A percentile compares a stretch with the other conserved stretches of the same genome.
Conservation (phyloP, 2,329 filamentous ascomycete genomes). For the Cercospora brassicicola region DNA sequence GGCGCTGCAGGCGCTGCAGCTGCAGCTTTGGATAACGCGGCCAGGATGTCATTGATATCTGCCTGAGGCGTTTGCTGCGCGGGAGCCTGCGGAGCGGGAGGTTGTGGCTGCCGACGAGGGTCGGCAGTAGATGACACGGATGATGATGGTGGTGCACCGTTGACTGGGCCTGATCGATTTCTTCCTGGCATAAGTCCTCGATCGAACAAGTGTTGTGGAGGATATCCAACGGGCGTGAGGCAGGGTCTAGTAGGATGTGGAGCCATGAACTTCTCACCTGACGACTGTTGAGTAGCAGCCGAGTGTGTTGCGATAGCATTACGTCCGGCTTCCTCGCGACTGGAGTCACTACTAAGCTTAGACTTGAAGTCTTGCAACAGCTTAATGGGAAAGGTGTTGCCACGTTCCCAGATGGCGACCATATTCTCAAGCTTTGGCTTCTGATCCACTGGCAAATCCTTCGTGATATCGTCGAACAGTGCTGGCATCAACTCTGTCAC, state of each 20-base stretch:
- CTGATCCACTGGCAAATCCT: constrained; percentile 85
- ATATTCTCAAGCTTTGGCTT: constrained; percentile 98
- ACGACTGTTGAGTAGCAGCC: constrained; percentile 20
- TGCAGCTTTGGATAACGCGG: constrained; percentile 36
- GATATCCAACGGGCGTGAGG: constrained; percentile 35
- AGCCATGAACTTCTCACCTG: constrained; percentile 35
- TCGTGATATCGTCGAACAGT: constrained; percentile 93
- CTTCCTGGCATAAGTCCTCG: constrained; percentile 34
- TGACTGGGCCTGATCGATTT: constrained; percentile 17
- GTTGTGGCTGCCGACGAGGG: constrained; percentile 16
- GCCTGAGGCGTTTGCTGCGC: constrained; percentile 28
- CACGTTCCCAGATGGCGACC: constrained; percentile 96
- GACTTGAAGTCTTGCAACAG: constrained; percentile 83
- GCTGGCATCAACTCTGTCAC: constrained; percentile 92
- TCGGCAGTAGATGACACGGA: constrained; percentile 14
- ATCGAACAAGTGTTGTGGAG: constrained; percentile 36
- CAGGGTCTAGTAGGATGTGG: constrained; percentile 35
- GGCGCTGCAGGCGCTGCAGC: constrained; percentile 28
- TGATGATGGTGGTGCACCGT: constrained; percentile 16
- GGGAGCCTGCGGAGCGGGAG: constrained; percentile 18
- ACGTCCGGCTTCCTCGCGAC: constrained; percentile 13
- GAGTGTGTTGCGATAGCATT: constrained; percentile 23
- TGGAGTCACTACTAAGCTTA: constrained; percentile 42
- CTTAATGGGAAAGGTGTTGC: constrained; percentile 78
- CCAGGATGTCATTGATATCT: constrained; percentile 41